Conservation (phyloP, 768 basidiomycete genomes). For the Butyriboletus loyo region DNA sequence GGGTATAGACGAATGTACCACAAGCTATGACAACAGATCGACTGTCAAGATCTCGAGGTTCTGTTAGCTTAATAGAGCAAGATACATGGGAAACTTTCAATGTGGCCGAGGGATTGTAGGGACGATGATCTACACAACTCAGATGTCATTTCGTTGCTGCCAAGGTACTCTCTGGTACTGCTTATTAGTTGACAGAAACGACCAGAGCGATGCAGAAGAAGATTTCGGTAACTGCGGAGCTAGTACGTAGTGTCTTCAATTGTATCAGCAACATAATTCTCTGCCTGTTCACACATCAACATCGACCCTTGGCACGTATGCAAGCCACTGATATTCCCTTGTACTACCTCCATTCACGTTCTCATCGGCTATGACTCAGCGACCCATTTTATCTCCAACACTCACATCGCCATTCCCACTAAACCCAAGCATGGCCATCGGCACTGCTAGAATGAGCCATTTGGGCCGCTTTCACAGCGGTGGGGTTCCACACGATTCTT, state of each 20-base stretch:
- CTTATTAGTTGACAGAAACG: not conserved
- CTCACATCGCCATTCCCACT: not conserved
- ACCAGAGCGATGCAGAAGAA: not conserved
- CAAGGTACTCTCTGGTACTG: not conserved
- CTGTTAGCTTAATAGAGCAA: not conserved
- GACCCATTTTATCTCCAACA: not conserved
- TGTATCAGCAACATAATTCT: not conserved
- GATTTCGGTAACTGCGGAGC: not conserved
- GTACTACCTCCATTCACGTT: not conserved
- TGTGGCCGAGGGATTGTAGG: not conserved
- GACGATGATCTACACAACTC: not conserved
- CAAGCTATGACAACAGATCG: not conserved
- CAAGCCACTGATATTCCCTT: not conserved
- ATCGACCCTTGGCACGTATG: not conserved
- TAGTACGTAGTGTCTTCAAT: not conserved
- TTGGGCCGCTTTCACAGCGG: not conserved
- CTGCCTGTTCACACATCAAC: not conserved
- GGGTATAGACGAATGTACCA: not conserved
- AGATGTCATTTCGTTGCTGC: not conserved
- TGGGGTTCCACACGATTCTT: not conserved
- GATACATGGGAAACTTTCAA: not conserved
- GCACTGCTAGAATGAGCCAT: not conserved
- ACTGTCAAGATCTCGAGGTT: not conserved
- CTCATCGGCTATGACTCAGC: not conserved
- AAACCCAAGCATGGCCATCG: not conserved